Base-by-base conservation (phyloP, 2,329 filamentous ascomycete species). In the Botrytis tulipae region DNA sequence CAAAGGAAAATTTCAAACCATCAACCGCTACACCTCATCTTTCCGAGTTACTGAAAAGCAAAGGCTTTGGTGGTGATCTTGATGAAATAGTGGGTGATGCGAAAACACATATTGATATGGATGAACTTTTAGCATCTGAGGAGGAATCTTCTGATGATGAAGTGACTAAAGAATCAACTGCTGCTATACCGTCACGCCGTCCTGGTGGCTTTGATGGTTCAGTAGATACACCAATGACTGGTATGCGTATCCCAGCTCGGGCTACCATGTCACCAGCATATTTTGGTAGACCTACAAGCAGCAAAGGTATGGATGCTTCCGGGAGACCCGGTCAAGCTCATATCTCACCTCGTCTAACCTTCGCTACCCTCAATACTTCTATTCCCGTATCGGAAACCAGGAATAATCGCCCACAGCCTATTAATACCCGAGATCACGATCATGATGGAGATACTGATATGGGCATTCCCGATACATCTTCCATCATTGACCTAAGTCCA, bases 401-500 rank as follows among this genome's bases (percentile, higher is more conserved):
- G 59, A 74, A 73, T 51, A 65, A 54, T 51, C 75, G 75, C 12
- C 70, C 59, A 46, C 74, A 74, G n/a, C 63, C 75, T 29, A 72
- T 75, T 10, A 35, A 73, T 42, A 67, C 71, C 37, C 74, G 65
- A 25, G 48, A 75, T 62, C 74, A 73, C n/a, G 75, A 76, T 25
- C 57, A 73, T 16, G 77, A 81, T 71, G 67, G 77, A 60, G 80
- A 82, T 40, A 80, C 82, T 61, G 79, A 85, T 40, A 54, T 57
- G 85, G 83, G 76, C 87, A 86, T 57, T 14, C 71, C 44, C 10
- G 72, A 76, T 71, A 83, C 85, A 63, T 87, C 89, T 73, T 85
- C 89, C 80, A 88, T 90, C 72, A 85, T 86, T 65, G 89, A 92
- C 71, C 82, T 93, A 73, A 93, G 91, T 78, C 92, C 92, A 8